Evolutionary conservation across 345 rosid species (phyloP).

Genomic region (Eucalyptus pumila): DNA sequence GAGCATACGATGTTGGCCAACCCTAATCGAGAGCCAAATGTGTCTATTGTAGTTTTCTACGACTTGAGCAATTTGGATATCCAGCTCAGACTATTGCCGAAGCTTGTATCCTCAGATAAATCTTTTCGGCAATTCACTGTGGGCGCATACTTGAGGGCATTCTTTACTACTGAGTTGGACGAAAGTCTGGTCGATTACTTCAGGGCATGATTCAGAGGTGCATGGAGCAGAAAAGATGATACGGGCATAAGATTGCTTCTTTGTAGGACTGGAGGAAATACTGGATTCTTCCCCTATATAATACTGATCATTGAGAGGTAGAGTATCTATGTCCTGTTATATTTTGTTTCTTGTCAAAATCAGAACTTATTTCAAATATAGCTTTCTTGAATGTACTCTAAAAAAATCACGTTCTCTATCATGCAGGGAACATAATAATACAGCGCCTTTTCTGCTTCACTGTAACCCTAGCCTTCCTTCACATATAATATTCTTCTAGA

Average conservation of each 20-base stretch:
- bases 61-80: conserved; percentile 4
- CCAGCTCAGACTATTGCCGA: conserved; percentile 17
- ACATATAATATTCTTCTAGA: too few relatives aligned
- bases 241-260: neutral
- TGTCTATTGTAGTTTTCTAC: conserved; percentile 26
- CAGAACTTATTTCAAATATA: too few relatives aligned
- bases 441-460: too few relatives aligned
- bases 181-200: conserved; percentile 18
- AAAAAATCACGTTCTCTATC: too few relatives aligned
- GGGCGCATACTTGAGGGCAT: conserved; percentile 8
- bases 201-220: neutral
- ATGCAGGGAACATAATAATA: too few relatives aligned
- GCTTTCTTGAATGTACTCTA: too few relatives aligned
- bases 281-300: neutral
- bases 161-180: conserved; percentile 20
- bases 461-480: too few relatives aligned
- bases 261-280: too few relatives aligned
- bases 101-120: conserved; percentile 15
- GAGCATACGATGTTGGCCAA: conserved; percentile 29
- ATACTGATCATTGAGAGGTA: too few relatives aligned
- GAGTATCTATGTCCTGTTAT: too few relatives aligned
- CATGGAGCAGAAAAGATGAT: neutral
- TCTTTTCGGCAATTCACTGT: conserved; percentile 14
- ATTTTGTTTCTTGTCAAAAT: too few relatives aligned
- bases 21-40: conserved; percentile 2